These are phyloP conservation scores for Echinochloa phyllopogon DNA, from an alignment of 176 grass and related monocot genomes.

Conservation along the genomic window DNA sequence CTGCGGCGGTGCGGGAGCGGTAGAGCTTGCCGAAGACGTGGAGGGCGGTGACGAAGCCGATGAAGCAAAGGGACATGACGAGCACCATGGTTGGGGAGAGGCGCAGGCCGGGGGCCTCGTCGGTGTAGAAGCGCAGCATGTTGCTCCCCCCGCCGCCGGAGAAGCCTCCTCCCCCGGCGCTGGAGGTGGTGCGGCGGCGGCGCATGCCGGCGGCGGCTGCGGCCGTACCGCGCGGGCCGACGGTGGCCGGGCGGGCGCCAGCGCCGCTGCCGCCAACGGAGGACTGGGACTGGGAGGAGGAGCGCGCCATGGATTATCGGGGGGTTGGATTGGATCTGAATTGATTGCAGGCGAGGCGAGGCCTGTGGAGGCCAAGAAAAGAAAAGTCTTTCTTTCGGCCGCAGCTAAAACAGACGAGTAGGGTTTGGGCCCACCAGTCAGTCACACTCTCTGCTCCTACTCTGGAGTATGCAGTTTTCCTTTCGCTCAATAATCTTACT, in stretches of 20 bases:
- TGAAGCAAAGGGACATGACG: constrained; percentile 71
- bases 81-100: constrained; percentile 77
- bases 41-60: constrained; percentile 74
- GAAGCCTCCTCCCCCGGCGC: constrained; percentile 43
- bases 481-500: no score
- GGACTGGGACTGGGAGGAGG: constrained; percentile 77
- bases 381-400: no score
- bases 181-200: constrained; percentile 40
- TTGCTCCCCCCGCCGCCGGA: constrained; percentile 60
- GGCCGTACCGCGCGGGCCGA: constrained; percentile 68
- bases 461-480: no score
- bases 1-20: constrained; percentile 66
- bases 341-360: no score
- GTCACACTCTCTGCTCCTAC: no score
- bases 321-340: neutral
- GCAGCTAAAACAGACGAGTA: no score
- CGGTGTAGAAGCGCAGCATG: constrained; percentile 94
- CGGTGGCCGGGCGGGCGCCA: constrained; percentile 54
- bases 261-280: constrained; percentile 49
- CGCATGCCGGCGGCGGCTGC: constrained; percentile 73
- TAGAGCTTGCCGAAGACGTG: constrained; percentile 88
- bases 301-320: constrained; percentile 59
- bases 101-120: constrained; percentile 71
- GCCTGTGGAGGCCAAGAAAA: no score
- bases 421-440: no score